phyloP scores from a whole-genome alignment of 31 red algal genomes.

The Asparagopsis taxiformis region DNA sequence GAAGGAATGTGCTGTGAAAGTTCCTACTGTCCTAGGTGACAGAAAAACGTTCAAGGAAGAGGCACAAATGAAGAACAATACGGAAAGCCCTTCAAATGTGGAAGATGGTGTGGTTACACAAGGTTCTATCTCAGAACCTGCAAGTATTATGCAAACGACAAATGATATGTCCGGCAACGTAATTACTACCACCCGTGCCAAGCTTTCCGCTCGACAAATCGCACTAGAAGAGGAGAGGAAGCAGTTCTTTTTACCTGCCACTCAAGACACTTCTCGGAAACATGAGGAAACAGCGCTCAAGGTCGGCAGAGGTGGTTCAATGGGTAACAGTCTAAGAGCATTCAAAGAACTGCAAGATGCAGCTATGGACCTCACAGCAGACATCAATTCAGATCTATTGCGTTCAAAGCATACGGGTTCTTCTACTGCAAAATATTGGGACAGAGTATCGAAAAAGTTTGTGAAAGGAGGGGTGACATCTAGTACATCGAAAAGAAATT shows the following conservation, averaged over 20 bases:
- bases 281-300: conserved; percentile 29
- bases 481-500: conserved; percentile 59
- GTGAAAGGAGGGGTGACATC: conserved; percentile 65
- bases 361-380: conserved; percentile 73
- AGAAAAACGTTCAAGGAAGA: conserved; percentile 5
- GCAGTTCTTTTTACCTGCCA: conserved; percentile 52
- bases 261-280: conserved; percentile 7
- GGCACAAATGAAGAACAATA: not conserved
- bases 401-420: conserved; percentile 58
- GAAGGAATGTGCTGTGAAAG: conserved; percentile 47
- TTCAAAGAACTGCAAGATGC: conserved; percentile 62
- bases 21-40: conserved; percentile 9
- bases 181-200: not conserved
- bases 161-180: not conserved
- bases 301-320: conserved; percentile 25
- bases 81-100: not conserved
- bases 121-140: not conserved
- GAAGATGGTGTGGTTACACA: not conserved
- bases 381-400: conserved; percentile 70
- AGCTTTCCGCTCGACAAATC: conserved; percentile 37
- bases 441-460: conserved; percentile 74
- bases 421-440: conserved; percentile 72
- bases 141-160: conserved; percentile 6
- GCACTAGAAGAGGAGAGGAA: conserved; percentile 52
- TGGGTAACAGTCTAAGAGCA: conserved; percentile 57